Conservation (phyloP, 2,329 filamentous ascomycete genomes). For the Colletotrichum tanaceti region DNA sequence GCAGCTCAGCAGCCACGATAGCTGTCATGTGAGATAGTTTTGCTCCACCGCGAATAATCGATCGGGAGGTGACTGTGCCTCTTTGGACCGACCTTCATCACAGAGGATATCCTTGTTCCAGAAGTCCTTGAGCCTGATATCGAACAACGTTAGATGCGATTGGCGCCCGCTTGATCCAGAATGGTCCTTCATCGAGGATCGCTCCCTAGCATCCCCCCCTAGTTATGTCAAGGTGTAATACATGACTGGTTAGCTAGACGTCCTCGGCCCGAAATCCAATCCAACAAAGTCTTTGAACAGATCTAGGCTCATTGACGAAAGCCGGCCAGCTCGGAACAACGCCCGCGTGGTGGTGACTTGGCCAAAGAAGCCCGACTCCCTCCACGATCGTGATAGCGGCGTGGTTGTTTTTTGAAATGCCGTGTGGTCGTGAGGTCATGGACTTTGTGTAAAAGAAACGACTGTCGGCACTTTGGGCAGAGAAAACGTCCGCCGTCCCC, state of each 20-base stretch:
- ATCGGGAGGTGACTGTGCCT: not conserved
- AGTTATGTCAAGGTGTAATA: not conserved
- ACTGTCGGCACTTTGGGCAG: not conserved
- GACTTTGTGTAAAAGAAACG: slow-evolving; percentile 18
- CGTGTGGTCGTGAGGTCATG: slow-evolving; percentile 24
- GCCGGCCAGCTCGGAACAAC: slow-evolving; percentile 1
- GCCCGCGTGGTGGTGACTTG: not conserved
- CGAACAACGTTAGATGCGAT: slow-evolving; percentile 26
- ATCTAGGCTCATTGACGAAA: not conserved
- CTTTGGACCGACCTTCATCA: not conserved
- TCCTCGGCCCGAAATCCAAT: slow-evolving; percentile 10
- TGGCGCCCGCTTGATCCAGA: slow-evolving; percentile 14
- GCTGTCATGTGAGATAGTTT: not conserved
- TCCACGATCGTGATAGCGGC: not conserved
- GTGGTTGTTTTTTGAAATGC: not conserved
- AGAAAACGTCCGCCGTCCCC: not conserved
- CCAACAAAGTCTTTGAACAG: not conserved
- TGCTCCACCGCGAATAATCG: not conserved
- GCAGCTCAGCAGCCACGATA: too few species aligned
- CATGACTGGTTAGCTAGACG: not conserved
- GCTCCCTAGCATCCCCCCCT: slow-evolving; percentile 19
- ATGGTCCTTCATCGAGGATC: not conserved
- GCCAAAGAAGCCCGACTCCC: not conserved
- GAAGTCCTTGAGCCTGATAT: slow-evolving; percentile 1
- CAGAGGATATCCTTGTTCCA: not conserved